These are phyloP conservation scores for Tilletiaria anomala DNA, from an alignment of 1,284 basidiomycete genomes.

Conservation along the genomic window DNA sequence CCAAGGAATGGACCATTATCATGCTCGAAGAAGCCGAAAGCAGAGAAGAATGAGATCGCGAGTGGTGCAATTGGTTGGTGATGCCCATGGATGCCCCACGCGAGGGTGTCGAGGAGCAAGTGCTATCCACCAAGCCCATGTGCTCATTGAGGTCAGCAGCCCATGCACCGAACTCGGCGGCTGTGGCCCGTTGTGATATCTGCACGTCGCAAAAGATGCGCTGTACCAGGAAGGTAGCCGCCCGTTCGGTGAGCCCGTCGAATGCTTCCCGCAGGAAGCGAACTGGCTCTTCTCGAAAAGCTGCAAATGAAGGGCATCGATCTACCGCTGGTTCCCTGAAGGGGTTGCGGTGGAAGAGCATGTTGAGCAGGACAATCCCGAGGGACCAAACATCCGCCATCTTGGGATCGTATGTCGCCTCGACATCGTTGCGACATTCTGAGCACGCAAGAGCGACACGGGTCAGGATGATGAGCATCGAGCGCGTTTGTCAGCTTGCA, in stretches of 20 bases:
- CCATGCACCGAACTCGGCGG: constrained; percentile 76
- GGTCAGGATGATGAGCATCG: neutral
- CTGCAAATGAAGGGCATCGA: constrained; percentile 60
- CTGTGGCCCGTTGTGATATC: constrained; percentile 46
- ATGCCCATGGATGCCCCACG: constrained; percentile 14
- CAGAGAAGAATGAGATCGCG: too few relatives aligned
- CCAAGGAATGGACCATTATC: too few relatives aligned
- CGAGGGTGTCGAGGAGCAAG: constrained; percentile 8
- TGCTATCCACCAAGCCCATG: constrained; percentile 24
- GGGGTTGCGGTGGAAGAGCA: constrained; percentile 95
- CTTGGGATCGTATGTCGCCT: constrained; percentile 77
- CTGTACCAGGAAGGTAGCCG: constrained; percentile 71
- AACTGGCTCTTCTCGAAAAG: constrained; percentile 64
- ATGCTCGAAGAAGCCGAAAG: too few relatives aligned
- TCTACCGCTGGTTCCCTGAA: constrained; percentile 82
- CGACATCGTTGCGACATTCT: constrained; percentile 96
- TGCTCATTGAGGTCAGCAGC: constrained; percentile 57
- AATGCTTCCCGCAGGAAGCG: constrained; percentile 78
- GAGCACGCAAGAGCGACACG: constrained; percentile 4
- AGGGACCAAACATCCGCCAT: constrained; percentile 97
- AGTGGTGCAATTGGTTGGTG: constrained; percentile 17
- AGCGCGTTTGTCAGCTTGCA: neutral
- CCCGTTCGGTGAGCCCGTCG: constrained; percentile 71
- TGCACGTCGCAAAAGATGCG: constrained; percentile 76
- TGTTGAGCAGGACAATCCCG: constrained; percentile 94